Percentiles rank a stretch among this genome's conserved stretches.
phyloP scores from a whole-genome alignment of 2,329 filamentous ascomycete species.

The Clarireedia hainanense region DNA sequence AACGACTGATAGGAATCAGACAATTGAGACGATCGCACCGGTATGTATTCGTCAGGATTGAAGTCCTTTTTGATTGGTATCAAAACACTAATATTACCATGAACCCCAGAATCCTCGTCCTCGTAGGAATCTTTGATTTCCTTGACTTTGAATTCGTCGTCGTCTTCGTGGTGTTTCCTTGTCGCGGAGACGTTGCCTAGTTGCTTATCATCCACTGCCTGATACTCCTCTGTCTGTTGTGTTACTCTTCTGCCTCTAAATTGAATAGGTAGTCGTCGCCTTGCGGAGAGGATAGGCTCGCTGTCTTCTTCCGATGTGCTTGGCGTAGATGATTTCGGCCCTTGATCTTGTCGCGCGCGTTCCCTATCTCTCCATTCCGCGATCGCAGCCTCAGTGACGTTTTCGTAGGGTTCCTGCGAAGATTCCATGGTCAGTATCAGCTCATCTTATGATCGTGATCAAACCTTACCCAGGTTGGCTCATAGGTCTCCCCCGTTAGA shows the following conservation, averaged over 20 bases:
- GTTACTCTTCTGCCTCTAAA: neutral
- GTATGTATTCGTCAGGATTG: slow-evolving; percentile 15
- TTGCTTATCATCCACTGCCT: neutral
- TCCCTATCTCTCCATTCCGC: slow-evolving; percentile 6
- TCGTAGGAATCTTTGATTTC: slow-evolving; percentile 25
- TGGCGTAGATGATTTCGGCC: neutral
- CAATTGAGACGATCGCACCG: slow-evolving; percentile 12
- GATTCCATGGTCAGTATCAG: neutral
- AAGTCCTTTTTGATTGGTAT: slow-evolving; percentile 13
- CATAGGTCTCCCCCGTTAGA: slow-evolving; percentile 39
- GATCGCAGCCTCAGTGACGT: slow-evolving; percentile 7
- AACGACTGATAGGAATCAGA: neutral
- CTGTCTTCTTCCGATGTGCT: slow-evolving; percentile 11
- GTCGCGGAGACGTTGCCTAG: neutral
- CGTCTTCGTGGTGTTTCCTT: neutral
- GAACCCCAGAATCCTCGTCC: slow-evolving; percentile 11
- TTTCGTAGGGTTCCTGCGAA: slow-evolving; percentile 21
- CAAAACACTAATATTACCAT: slow-evolving; percentile 8
- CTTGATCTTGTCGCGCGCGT: neutral
- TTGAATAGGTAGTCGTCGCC: slow-evolving; percentile 11
- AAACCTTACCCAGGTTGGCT: slow-evolving; percentile 43
- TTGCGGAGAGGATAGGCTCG: slow-evolving; percentile 14
- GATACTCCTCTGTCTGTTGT: neutral
- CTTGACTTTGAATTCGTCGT: neutral
- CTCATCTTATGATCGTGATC: neutral